Conservation (phyloP, 1,284 basidiomycete genomes). For the Rhodotorula sp. region DNA sequence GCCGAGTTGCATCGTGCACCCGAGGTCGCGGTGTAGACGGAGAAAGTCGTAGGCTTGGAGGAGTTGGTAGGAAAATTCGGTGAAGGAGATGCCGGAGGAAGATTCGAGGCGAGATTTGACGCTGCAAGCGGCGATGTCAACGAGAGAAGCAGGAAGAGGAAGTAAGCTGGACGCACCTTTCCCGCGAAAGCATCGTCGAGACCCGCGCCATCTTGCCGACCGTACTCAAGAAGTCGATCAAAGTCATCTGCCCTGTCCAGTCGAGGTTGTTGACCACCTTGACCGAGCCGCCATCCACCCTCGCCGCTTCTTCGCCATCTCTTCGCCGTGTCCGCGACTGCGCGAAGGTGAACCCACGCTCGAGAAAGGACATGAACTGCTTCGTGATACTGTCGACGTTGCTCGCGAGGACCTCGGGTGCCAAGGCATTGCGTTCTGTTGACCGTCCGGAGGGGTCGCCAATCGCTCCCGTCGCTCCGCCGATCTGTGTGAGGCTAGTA, state of each 20-base stretch:
- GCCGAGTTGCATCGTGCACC: slow-evolving; percentile 85
- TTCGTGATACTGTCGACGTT: slow-evolving; percentile 69
- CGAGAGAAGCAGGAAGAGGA: not conserved
- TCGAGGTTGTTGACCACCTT: slow-evolving; percentile 76
- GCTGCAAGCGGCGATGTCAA: slow-evolving; percentile 52
- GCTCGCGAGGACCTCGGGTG: slow-evolving; percentile 59
- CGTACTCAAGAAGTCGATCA: slow-evolving; percentile 81
- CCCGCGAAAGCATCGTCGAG: slow-evolving; percentile 84
- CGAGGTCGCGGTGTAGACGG: slow-evolving; percentile 64
- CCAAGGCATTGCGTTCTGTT: slow-evolving; percentile 74
- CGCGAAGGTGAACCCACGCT: slow-evolving; percentile 64
- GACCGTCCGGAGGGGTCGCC: slow-evolving; percentile 92
- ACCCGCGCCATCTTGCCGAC: slow-evolving; percentile 81
- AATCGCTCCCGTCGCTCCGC: slow-evolving; percentile 92
- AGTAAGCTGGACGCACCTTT: slow-evolving; percentile 62
- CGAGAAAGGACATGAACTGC: slow-evolving; percentile 72
- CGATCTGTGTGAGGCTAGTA: slow-evolving; percentile 62
- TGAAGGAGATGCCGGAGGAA: slow-evolving; percentile 79
- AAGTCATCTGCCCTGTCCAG: slow-evolving; percentile 71
- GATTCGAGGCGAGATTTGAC: slow-evolving; percentile 79
- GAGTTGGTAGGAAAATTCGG: slow-evolving; percentile 96
- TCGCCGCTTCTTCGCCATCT: slow-evolving; percentile 39
- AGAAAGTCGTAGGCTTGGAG: slow-evolving; percentile 96
- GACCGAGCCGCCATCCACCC: slow-evolving; percentile 38
- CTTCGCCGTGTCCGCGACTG: slow-evolving; percentile 46